Conservation (phyloP, 345 rosid genomes). For the Mallotus nudiflorus region DNA sequence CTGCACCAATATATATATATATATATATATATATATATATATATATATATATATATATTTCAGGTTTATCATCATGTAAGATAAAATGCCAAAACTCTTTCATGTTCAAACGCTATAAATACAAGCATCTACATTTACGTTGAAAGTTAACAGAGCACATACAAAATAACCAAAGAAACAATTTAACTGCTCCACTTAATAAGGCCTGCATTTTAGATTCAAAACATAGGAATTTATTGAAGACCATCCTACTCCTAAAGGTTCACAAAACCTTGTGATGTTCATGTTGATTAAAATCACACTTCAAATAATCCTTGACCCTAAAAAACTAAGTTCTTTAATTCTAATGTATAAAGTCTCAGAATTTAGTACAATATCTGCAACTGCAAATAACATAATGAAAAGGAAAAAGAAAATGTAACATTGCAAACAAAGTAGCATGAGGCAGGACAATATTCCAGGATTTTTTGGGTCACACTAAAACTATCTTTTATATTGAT, state of each 20-base stretch:
- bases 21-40: no score
- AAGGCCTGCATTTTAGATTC: neutral
- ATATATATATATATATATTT: no score
- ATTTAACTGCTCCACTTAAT: neutral
- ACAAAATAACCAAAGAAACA: neutral
- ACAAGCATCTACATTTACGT: neutral
- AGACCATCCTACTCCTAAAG: neutral
- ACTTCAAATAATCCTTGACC: neutral
- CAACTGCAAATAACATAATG: no score
- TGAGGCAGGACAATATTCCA: no score
- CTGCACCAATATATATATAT: conserved; percentile 41
- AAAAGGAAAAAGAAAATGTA: no score
- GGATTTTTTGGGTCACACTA: no score
- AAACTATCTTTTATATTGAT: no score
- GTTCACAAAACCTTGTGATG: neutral
- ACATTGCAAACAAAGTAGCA: neutral
- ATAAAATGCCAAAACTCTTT: neutral
- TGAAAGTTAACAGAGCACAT: neutral
- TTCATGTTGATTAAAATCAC: neutral
- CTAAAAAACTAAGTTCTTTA: neutral
- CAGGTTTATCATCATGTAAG: neutral
- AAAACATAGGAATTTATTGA: neutral
- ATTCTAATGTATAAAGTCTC: no score
- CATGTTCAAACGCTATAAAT: neutral
- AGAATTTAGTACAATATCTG: no score